Base-by-base conservation (phyloP, 2,329 filamentous ascomycete genomes). In the Aspergillus sojae region DNA sequence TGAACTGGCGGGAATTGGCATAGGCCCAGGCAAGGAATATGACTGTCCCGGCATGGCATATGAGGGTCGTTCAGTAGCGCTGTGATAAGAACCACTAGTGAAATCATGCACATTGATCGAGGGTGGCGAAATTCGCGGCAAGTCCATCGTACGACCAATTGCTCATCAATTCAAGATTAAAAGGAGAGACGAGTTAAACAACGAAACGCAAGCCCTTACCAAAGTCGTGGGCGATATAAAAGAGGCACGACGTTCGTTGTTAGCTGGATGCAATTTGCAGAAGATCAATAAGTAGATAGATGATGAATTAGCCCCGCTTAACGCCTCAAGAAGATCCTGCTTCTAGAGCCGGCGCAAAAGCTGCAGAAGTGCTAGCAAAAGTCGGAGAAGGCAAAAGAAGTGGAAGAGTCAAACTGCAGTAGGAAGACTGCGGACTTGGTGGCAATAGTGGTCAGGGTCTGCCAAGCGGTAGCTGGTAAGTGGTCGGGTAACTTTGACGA, bases 1-100 rank as follows among this genome's bases (percentile, higher is more conserved):
- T 71, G 84, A 82, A 64, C 83, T 81, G 72, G 85, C 82, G 57
- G 86, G 87, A 73, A 91, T 90, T 64, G 87, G 81, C 86, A 91
- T 87, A 68, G 86, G 84, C 66, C 83, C 82, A 65, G 81, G 80
- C 48, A 81, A 76, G 54, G 79, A 72, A 57, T 75, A 75, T 64
- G 79, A 71, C 61, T 76, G 78, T 48, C 82, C 76, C 61, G 79
- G 75, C 71, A 78, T 77, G 72, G 72, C 76, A 70, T 77, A 76
- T 66, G 71, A 74, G 67, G 71, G 77, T 73, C 71, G 74, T 68
- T 73, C 77, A 71, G 65, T 74, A 70, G 65, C 73, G 71, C 63
- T 73, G 72, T 62, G 70, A 69, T 72, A 72, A 53, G 71, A 70
- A 53, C 70, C 64, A 58, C 72, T 68, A 55, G 75, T 78, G 58